Base-by-base conservation (phyloP, 2,329 filamentous ascomycete species). In the Blastomyces emzantsi region DNA sequence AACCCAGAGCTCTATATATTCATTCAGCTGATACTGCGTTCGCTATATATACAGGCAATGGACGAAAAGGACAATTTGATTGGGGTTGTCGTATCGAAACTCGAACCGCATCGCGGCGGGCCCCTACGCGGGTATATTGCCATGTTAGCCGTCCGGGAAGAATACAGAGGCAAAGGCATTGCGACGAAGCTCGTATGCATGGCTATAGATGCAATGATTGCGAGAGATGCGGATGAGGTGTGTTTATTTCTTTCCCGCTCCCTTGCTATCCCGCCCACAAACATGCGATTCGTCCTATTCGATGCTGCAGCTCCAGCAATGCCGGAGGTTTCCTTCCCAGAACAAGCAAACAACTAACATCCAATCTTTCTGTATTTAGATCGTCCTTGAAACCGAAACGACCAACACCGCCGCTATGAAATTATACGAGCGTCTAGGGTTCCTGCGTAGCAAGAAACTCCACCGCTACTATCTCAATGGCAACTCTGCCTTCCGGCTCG, bases 381-480 rank as follows among this genome's bases (percentile, higher is more conserved):
- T 99, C 65, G 93, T 95, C 1, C 84, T 99, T 36, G 94, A 99
- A 78, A 99, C 94, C 0, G 94, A 99, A 77, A 91, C 95, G 75
- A 90, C 89, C 19, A 99, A 99, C 73, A 85, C 86, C 0, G 87
- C 92, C 0, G 94, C 92, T 25, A 90, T 97, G 80, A 89, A 91
- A 67, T 80, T 99, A 11, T 99, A 99, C 76, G 93, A 99, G 75
- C 83, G 92, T 0, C 81, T 99, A 8, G 94, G 94, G 0, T 99
- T 99, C 72, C 76, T 97, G 28, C 83, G 93, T 61, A 96, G 90
- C 65, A 99, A 99, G 77, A 90, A 92, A 65, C 78, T 99, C 62
- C 92, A 97, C 76, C 83, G 94, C 54, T 99, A 99, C 73, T 99
- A 99, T 70, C 79, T 99, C 51, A 99, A 97, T 72, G 94, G 94